A percentile compares a stretch with the other conserved stretches of the same genome.
These are phyloP conservation scores for Herpetomonas samuelpessoai DNA, from an alignment of 208 protist species.

Conservation along the genomic window DNA sequence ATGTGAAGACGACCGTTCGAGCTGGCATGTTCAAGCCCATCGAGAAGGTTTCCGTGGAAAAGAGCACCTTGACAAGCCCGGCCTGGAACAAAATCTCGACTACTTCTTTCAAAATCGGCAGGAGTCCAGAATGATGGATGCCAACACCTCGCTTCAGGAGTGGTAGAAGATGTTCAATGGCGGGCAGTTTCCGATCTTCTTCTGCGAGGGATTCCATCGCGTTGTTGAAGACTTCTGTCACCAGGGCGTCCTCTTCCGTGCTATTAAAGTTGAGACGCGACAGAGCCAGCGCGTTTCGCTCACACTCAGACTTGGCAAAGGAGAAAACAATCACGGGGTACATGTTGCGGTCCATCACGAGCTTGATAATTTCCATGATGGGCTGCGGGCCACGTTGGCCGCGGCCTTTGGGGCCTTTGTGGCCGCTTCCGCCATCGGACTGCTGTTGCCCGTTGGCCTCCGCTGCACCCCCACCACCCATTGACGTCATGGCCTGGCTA, in stretches of 20 bases:
- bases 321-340: slow-evolving; percentile 99
- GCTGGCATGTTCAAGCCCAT: slow-evolving; percentile 99
- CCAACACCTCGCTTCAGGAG: slow-evolving; percentile 98
- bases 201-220: slow-evolving; percentile 95
- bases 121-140: slow-evolving; percentile 99
- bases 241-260: slow-evolving; percentile 91
- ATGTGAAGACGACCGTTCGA: slow-evolving; percentile 98
- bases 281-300: slow-evolving; percentile 93
- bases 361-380: slow-evolving; percentile 95
- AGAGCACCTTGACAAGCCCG: slow-evolving; percentile 98
- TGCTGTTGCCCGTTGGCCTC: slow-evolving; percentile 15
- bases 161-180: slow-evolving; percentile 94
- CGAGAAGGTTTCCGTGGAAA: slow-evolving; percentile 99
- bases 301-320: slow-evolving; percentile 98
- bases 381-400: slow-evolving; percentile 34
- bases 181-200: slow-evolving; percentile 92
- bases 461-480: slow-evolving; percentile 42
- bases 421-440: slow-evolving; percentile 18
- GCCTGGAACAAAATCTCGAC: slow-evolving; percentile 99
- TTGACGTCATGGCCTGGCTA: slow-evolving; percentile 91
- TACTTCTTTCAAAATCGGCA: slow-evolving; percentile 99
- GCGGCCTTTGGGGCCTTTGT: slow-evolving; percentile 10
- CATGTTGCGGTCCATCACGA: slow-evolving; percentile 97
- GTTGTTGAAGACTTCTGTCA: slow-evolving; percentile 95
- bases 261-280: slow-evolving; percentile 96